Conservation (phyloP, 768 basidiomycete genomes). For the Amanita inopinata region DNA sequence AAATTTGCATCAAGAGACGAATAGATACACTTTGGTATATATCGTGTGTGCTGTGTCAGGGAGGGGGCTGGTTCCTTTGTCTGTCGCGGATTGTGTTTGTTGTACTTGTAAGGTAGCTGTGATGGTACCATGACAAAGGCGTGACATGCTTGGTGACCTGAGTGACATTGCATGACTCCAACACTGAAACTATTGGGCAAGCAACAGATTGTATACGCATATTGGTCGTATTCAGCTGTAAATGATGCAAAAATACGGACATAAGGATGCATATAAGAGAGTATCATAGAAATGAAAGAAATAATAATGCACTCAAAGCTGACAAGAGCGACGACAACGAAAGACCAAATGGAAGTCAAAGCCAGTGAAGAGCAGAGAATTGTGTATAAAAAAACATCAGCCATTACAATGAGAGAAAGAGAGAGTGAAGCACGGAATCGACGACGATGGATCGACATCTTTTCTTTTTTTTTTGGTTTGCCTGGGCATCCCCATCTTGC, state of each 20-base stretch:
- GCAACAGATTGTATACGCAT: too few species aligned
- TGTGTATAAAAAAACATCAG: constrained; percentile 4
- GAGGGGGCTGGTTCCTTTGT: constrained; percentile 2
- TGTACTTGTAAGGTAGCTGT: not conserved
- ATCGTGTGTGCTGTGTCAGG: not conserved
- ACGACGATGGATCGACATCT: constrained; percentile 4
- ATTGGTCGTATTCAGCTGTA: constrained; percentile 3
- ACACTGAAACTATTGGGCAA: too few species aligned
- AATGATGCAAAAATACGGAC: not conserved
- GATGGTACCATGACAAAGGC: not conserved
- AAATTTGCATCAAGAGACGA: too few species aligned
- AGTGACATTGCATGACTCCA: too few species aligned
- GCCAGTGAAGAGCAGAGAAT: constrained; percentile 3
- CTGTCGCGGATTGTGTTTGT: not conserved
- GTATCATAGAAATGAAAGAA: not conserved
- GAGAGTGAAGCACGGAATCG: constrained; percentile 6
- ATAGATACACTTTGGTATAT: constrained; percentile 1
- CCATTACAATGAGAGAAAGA: constrained; percentile 5
- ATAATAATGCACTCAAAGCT: constrained; percentile 7
- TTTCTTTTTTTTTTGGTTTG: not conserved
- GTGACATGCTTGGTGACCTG: too few species aligned
- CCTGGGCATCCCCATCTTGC: constrained; percentile 6
- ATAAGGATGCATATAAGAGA: not conserved
- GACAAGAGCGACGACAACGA: constrained; percentile 4
- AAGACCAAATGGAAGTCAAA: constrained; percentile 1